Evolutionary conservation across 176 grass and related monocot genomes (phyloP), one percentile per base, ranked within the genome.

Genomic region (Saccharum officinarum): DNA sequence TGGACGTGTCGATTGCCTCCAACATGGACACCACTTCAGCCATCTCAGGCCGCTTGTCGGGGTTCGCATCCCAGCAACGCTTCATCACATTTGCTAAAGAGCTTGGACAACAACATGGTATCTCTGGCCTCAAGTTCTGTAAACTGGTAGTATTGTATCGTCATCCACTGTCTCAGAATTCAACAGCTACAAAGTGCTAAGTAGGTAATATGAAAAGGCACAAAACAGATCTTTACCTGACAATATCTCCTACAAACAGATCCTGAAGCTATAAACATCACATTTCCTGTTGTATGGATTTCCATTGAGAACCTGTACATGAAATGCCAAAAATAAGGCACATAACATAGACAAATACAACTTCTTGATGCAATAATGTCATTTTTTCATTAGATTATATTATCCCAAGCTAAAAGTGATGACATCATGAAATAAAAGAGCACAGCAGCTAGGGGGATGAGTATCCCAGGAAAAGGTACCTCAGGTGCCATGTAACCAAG

Each of bases 401-500:
- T n/a, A n/a, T n/a, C n/a, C 18, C 61, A 15, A 77, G 38, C 3
- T n/a, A n/a, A 55, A 55, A 18, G 18, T 20, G 20, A 59, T 59
- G 18, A 50, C 15, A 69, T 26, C 52, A 42, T 1, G 31, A 67
- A 14, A 41, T 4, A 3, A 5, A 50, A 55, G 34, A n/a, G n/a
- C n/a, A n/a, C n/a, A 67, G 18, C 34, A 75, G 23, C 47, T 79
- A 1, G 10, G n/a, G 10, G 6, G 59, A 17, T 61, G 57, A 26
- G 4, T 63, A 11, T 62, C 60, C 16, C 4, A 39, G 47, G 61
- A 71, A 37, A 38, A 22, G 33, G 46, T 96, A 99, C 97, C 97
- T 99, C 97, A 18, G 97, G 97, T 18, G 97, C 97, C 97, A 99
- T 99, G 84, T 99, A 99, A 82, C 97, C 97, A 63, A 99, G 90